Conservation (phyloP, 805 yeast species). For the Hanseniaspora meyeri region DNA sequence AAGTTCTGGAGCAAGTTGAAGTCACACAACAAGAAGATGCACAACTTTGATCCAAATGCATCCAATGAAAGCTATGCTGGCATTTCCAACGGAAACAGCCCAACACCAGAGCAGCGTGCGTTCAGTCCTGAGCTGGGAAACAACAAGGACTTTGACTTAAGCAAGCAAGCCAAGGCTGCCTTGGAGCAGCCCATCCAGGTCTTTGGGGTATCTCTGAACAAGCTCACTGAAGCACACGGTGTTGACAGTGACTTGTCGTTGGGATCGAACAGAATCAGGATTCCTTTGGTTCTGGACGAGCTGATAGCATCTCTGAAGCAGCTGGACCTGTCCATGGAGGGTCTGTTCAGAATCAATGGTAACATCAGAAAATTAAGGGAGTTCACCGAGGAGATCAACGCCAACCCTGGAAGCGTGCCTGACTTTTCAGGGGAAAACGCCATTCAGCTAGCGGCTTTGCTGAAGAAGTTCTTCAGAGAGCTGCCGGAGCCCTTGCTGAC, state of each 20-base stretch:
- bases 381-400: conserved; percentile 60
- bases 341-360: conserved; percentile 92
- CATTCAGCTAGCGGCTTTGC: conserved; percentile 81
- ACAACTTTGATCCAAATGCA: background rate
- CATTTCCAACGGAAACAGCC: conserved; percentile 23
- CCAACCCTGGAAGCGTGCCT: conserved; percentile 57
- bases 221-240: conserved; percentile 57
- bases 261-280: conserved; percentile 64
- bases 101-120: conserved; percentile 7
- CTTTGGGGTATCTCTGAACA: conserved; percentile 67
- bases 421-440: conserved; percentile 65
- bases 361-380: conserved; percentile 72
- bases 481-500: conserved; percentile 86
- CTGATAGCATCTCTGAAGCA: conserved; percentile 69
- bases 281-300: conserved; percentile 83
- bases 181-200: conserved; percentile 32
- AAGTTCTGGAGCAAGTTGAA: conserved; percentile 35
- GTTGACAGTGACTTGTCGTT: conserved; percentile 74
- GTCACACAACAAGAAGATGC: conserved; percentile 17
- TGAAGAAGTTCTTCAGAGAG: conserved; percentile 84
- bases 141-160: conserved; percentile 16
- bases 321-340: conserved; percentile 91
- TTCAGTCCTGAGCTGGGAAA: conserved; percentile 5
- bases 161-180: background rate
- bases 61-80: background rate